Conservation (phyloP, 2,329 filamentous ascomycete species). For the Helotiales sp. region DNA sequence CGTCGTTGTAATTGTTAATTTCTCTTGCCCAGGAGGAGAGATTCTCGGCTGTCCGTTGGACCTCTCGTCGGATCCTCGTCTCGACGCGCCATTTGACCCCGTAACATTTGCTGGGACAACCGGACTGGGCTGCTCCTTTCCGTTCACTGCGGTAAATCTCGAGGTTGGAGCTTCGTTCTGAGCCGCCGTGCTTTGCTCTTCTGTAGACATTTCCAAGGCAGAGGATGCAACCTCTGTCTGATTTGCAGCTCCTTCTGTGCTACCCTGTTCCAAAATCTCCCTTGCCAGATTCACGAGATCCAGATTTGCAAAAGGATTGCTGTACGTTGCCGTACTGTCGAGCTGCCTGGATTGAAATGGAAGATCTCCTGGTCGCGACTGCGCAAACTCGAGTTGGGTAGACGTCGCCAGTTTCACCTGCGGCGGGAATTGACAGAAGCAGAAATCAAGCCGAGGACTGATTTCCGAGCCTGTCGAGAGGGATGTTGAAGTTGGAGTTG, state of each 20-base stretch:
- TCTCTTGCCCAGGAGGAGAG: conserved; percentile 42
- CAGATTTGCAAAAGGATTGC: conserved; percentile 28
- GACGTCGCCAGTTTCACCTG: conserved; percentile 31
- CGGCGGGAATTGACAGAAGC: conserved; percentile 5
- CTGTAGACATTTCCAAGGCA: conserved; percentile 24
- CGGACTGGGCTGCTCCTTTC: conserved; percentile 32
- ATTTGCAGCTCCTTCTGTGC: conserved; percentile 1
- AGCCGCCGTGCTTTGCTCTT: conserved; percentile 27
- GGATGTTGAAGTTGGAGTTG: not conserved
- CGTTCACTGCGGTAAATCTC: conserved; percentile 45
- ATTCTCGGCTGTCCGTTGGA: conserved; percentile 41
- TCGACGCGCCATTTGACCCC: conserved; percentile 32
- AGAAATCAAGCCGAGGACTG: conserved; percentile 12
- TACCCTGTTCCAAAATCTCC: conserved; percentile 30
- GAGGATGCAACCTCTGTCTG: conserved; percentile 3
- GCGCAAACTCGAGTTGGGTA: conserved; percentile 31
- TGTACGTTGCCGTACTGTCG: conserved; percentile 28
- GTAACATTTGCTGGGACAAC: conserved; percentile 17
- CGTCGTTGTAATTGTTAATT: conserved; percentile 41
- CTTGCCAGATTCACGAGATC: conserved; percentile 36
- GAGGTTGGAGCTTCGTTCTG: conserved; percentile 40
- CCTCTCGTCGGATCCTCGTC: conserved; percentile 41
- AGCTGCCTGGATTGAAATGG: conserved; percentile 22
- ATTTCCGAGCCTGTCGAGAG: conserved; percentile 7
- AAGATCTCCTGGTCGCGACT: conserved; percentile 26